phyloP scores from a whole-genome alignment of 1,284 basidiomycete species.

The Tilletia horrida region DNA sequence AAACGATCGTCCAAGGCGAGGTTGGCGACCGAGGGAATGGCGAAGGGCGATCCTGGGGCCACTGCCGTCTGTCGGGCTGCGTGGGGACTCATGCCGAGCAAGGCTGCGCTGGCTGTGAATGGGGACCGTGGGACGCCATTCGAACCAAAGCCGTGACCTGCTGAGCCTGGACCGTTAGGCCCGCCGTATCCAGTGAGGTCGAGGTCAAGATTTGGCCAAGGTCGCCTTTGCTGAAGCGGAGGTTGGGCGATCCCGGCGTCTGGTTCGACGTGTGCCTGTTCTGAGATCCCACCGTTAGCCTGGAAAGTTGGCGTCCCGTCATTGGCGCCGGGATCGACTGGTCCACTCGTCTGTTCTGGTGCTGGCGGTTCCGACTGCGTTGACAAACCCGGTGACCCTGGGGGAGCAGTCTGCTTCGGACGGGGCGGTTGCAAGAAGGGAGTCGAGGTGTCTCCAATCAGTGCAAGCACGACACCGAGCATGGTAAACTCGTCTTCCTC shows the following conservation, averaged over 20 bases:
- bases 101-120: constrained; percentile 6
- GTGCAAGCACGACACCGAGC: constrained; percentile 53
- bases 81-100: constrained; percentile 17
- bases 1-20: constrained; percentile 24
- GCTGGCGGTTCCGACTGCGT: no score
- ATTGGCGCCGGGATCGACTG: no score
- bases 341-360: no score
- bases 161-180: background rate
- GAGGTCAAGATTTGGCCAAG: constrained; percentile 9
- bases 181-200: constrained; percentile 5
- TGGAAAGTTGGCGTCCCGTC: no score
- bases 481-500: constrained; percentile 54
- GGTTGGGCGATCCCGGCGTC: background rate
- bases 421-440: constrained; percentile 55
- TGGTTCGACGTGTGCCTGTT: no score
- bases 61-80: background rate
- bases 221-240: background rate
- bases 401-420: constrained; percentile 15
- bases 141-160: background rate
- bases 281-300: no score
- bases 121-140: constrained; percentile 19
- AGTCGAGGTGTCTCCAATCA: constrained; percentile 46
- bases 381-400: background rate
- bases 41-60: constrained; percentile 30
- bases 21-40: constrained; percentile 23